Percentiles rank a stretch among this genome's conserved stretches.
Evolutionary conservation across 495 filamentous ascomycete genomes (phyloP).

Genomic region (Cercophora newfieldiana): DNA sequence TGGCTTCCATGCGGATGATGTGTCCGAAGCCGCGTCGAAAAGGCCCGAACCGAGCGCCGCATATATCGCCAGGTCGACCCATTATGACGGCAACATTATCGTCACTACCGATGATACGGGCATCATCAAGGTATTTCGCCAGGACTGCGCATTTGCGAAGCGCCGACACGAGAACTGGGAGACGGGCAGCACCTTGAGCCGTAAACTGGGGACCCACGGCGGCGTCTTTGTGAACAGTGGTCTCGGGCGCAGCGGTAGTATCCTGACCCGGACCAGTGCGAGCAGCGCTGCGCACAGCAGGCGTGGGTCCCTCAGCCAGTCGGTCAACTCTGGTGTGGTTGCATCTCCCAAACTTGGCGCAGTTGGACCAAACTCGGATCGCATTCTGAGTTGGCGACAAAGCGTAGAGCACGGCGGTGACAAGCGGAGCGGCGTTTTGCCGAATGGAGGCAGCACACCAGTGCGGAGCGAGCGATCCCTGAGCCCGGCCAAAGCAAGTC

Average conservation of each 20-base stretch:
- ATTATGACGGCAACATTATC: conserved; percentile 87
- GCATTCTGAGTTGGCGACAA: conserved; percentile 91
- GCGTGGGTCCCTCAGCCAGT: conserved; percentile 49
- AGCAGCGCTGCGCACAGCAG: conserved; percentile 54
- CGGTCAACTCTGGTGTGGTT: conserved; percentile 17
- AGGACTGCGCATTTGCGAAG: conserved; percentile 77
- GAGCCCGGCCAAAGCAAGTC: conserved; percentile 47
- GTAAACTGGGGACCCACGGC: conserved; percentile 55
- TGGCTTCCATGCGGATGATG: conserved; percentile 29
- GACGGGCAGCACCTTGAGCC: conserved; percentile 73
- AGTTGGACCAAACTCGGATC: conserved; percentile 58
- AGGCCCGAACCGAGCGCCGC: conserved; percentile 54
- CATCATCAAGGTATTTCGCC: conserved; percentile 88
- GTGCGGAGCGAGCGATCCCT: conserved; percentile 49
- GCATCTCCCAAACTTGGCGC: conserved; percentile 48
- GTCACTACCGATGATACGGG: conserved; percentile 87
- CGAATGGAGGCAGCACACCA: conserved; percentile 32
- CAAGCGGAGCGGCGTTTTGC: conserved; percentile 34
- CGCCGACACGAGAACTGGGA: conserved; percentile 65
- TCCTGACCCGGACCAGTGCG: conserved; percentile 56
- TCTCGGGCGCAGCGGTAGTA: conserved; percentile 65
- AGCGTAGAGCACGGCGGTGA: conserved; percentile 55
- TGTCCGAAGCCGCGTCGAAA: conserved; percentile 26
- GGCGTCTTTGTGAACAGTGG: conserved; percentile 41
- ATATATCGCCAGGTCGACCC: conserved; percentile 71